Evolutionary conservation across 2,329 filamentous ascomycete species (phyloP).

Genomic region (Aspergillus versicolor): DNA sequence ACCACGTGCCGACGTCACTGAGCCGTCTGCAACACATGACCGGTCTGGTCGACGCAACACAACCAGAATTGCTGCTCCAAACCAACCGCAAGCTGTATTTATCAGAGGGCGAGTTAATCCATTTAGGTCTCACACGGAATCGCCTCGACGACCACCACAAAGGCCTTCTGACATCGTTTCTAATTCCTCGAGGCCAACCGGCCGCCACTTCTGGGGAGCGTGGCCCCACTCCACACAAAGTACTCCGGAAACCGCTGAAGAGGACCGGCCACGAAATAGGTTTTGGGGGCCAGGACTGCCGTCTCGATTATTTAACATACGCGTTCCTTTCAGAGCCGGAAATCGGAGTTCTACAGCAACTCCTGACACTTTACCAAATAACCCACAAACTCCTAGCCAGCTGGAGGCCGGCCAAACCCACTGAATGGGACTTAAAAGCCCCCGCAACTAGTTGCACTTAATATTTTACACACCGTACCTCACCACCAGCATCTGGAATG

Average conservation of each 20-base stretch:
- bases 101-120: constrained; percentile 32
- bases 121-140: constrained; percentile 34
- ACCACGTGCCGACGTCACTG: constrained; percentile 64
- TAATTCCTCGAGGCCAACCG: neutral
- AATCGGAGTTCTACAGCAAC: neutral
- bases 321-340: neutral
- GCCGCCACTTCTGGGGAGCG: constrained; percentile 8
- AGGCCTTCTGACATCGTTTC: constrained; percentile 20
- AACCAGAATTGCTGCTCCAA: constrained; percentile 26
- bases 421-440: constrained; percentile 4
- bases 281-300: neutral
- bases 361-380: neutral
- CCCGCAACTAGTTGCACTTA: neutral
- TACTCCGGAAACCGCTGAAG: neutral
- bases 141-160: constrained; percentile 38
- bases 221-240: neutral
- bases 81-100: constrained; percentile 36
- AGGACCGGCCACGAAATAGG: neutral
- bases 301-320: constrained; percentile 1
- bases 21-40: constrained; percentile 27
- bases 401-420: constrained; percentile 21
- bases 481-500: constrained; percentile 3
- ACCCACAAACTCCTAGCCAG: constrained; percentile 19
- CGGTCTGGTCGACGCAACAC: constrained; percentile 30
- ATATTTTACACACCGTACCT: neutral